Evolutionary conservation across 2,329 filamentous ascomycete genomes (phyloP).

Genomic region (Pseudogymnoascus sp.): DNA sequence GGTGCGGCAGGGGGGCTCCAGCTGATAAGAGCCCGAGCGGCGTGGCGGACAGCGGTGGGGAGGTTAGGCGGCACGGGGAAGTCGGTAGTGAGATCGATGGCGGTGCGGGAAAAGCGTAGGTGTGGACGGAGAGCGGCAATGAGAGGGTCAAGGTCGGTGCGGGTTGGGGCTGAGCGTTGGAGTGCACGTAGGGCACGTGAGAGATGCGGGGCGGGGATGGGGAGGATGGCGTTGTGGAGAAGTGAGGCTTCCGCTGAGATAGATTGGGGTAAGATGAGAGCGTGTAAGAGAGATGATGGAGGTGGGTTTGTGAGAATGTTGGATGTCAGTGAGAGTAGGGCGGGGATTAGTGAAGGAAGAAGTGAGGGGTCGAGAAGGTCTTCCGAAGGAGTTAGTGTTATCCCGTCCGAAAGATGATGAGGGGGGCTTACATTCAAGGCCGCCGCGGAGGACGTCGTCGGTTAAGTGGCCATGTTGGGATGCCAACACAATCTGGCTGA

Average conservation of each 20-base stretch:
- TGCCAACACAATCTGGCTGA: conserved; percentile 67
- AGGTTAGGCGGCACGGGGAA: conserved; percentile 37
- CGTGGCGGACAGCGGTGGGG: conserved; percentile 49
- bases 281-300: conserved; percentile 48
- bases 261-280: conserved; percentile 63
- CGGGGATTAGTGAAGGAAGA: conserved; percentile 69
- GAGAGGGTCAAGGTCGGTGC: conserved; percentile 63
- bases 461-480: conserved; percentile 58
- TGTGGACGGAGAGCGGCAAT: conserved; percentile 56
- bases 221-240: conserved; percentile 65
- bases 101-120: conserved; percentile 46
- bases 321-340: conserved; percentile 62
- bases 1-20: conserved; percentile 60
- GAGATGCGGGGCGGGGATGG: conserved; percentile 62
- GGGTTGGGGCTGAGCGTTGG: conserved; percentile 58
- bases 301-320: conserved; percentile 24
- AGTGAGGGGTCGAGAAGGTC: neutral
- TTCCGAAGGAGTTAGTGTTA: neutral
- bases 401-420: neutral
- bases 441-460: conserved; percentile 64
- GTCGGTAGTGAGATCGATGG: conserved; percentile 34
- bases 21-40: conserved; percentile 54
- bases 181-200: conserved; percentile 61
- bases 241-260: conserved; percentile 62
- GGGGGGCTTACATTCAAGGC: conserved; percentile 60